A percentile compares a stretch with the other conserved stretches of the same genome.
Evolutionary conservation across 2,329 filamentous ascomycete genomes (phyloP).

Genomic region (Beauveria australis): DNA sequence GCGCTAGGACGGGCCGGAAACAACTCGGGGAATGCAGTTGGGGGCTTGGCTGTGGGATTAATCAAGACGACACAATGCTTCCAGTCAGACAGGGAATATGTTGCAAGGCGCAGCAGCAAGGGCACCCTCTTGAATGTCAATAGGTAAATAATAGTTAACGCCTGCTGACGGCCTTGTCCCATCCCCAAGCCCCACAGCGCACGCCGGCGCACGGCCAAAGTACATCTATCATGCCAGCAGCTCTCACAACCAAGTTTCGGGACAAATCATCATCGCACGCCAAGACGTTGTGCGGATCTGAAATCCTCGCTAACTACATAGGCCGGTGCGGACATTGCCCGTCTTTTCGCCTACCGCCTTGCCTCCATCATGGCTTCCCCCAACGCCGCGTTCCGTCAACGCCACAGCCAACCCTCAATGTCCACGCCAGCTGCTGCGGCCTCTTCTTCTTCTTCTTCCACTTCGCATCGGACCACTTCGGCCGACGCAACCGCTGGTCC

Average conservation of each 20-base stretch:
- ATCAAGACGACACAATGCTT: neutral
- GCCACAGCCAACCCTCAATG: conserved; percentile 5
- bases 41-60: neutral
- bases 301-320: neutral
- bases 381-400: conserved; percentile 2
- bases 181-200: neutral
- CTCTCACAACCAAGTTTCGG: neutral
- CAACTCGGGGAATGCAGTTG: neutral
- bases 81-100: neutral
- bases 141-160: neutral
- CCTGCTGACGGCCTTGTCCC: neutral
- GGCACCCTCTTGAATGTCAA: neutral
- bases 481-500: neutral
- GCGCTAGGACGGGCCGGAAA: neutral
- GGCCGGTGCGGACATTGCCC: neutral
- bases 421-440: neutral
- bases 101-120: conserved; percentile 6
- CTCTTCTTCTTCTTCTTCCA: neutral
- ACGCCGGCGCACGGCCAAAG: neutral
- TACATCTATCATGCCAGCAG: neutral
- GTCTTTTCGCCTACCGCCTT: neutral
- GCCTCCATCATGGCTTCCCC: neutral
- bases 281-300: neutral
- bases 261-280: neutral
- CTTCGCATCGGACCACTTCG: neutral